Evolutionary conservation across 2,329 filamentous ascomycete genomes (phyloP), one percentile per base, ranked within the genome.

Genomic region (Diaporthe sp.): DNA sequence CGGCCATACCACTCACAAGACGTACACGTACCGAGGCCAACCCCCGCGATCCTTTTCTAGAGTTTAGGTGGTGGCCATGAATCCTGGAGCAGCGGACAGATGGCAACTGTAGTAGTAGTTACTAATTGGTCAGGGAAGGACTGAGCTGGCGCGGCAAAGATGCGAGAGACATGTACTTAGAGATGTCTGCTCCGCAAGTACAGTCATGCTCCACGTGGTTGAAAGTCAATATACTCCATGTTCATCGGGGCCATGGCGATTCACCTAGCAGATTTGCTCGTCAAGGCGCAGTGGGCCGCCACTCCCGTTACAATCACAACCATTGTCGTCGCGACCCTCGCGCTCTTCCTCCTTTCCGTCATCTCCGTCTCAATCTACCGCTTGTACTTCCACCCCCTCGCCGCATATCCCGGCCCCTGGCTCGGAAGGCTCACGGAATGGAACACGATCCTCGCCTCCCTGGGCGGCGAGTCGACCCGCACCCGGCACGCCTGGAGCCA

Each of bases 331-430:
- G 28, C 53, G 31, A 34, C 31, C 13, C 28, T 57, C 53, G 53
- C 5, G 28, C 28, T 57, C 3, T 31, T 12, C 53, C 28, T 57
- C 17, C 13, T 57, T 25, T 57, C 6, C 25, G 5, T 34, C 28
- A 19, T 15, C 34, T 42, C n/a, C 34, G 37, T 65, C 17, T 13
- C 22, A 9, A 19, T 65, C 34, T 42, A 65, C 44, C 37, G 61
- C n/a, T 19, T 62, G 22, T 62, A 62, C 15, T 62, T 62, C 3
- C 58, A 62, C 28, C 58, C 58, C 19, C 28, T 42, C 9, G 34
- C 61, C n/a, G 44, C 34, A 4, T 62, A 65, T 34, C 61, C 61
- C 12, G 61, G 61, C 39, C 61, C 61, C 7, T 65, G 37, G 37
- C 61, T 65, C 10, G 61, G 61, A 13, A 65, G 12, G 61, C 13